Evolutionary conservation across 2,329 filamentous ascomycete species (phyloP), one percentile per base, ranked within the genome.

Genomic region (Xylariaceae sp.): DNA sequence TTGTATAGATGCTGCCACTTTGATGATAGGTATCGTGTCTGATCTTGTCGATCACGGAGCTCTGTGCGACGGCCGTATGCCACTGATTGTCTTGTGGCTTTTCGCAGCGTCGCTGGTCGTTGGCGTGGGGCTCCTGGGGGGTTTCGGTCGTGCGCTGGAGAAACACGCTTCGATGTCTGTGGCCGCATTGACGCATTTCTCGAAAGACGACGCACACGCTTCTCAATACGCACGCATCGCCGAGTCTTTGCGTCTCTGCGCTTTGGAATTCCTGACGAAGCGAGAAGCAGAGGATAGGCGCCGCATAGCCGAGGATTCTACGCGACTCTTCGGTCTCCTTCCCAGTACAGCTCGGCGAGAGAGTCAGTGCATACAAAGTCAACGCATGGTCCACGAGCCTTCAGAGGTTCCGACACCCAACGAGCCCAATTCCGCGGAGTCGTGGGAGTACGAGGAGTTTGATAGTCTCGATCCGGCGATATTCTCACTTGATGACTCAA

Each of bases 81-180:
- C 77, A 0, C 60, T 80, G 14, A 64, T 79, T 18, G 74, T 79
- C 3, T 78, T 76, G 0, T 80, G 77, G 77, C 60, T 80, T 0
- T 80, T 80, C 52, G 75, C 76, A 0, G 71, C 75, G 1, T 78
- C 76, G 0, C 68, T 80, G 0, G 76, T 79, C 0, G 68, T 79
- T 0, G 76, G 76, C 0, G 66, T 78, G 1, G 76, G 77, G 0
- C 70, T 80, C 0, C 66, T 80, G 0, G 76, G 75, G 1, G 73
- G 72, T 0, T 80, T 80, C 33, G 77, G 77, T 2, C 72, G 76
- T 5, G 71, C 76, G 12, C 68, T 80, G 0, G 77, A 80, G 46
- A 77, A 75, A 49, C 71, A 78, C 49, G 72, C 71, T 1, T 71
- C 70, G 27, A 70, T 72, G 62, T 73, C 74, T 1, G 77, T 80